Conservation (phyloP, 2,329 filamentous ascomycete genomes). For the Ustulina deusta region DNA sequence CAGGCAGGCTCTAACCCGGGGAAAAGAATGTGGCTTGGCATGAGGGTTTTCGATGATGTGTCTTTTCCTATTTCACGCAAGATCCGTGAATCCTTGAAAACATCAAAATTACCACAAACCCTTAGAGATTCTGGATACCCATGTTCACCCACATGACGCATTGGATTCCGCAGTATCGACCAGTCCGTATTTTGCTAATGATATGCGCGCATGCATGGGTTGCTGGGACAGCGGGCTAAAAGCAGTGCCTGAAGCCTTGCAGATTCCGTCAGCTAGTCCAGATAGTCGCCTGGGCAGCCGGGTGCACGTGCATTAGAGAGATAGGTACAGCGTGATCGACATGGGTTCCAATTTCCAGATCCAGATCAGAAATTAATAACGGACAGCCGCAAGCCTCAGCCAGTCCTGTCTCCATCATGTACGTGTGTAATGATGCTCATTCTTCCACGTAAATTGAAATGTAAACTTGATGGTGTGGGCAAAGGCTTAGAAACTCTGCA, state of each 20-base stretch:
- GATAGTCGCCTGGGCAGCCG: conserved; percentile 8
- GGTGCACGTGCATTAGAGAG: conserved; percentile 13
- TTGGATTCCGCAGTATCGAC: not conserved
- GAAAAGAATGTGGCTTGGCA: conserved; percentile 40
- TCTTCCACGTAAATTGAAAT: too few species aligned
- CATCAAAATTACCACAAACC: not conserved
- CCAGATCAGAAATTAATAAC: conserved; percentile 35
- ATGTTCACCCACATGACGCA: not conserved
- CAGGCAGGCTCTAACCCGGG: conserved; percentile 29
- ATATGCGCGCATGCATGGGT: not conserved
- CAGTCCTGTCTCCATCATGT: not conserved
- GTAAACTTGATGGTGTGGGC: not conserved
- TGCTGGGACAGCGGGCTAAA: conserved; percentile 7
- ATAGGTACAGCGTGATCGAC: conserved; percentile 37
- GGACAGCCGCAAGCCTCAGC: conserved; percentile 29
- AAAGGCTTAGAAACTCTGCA: too few species aligned
- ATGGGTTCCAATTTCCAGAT: conserved; percentile 35
- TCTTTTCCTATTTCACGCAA: conserved; percentile 31
- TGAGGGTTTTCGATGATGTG: conserved; percentile 36
- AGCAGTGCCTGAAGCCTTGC: conserved; percentile 5
- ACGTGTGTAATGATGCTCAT: not conserved
- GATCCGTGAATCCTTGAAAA: not conserved
- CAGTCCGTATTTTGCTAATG: not conserved
- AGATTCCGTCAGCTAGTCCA: conserved; percentile 5
- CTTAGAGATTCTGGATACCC: not conserved